Evolutionary conservation across 345 rosid species (phyloP).

Genomic region (Arabidopsis thaliana): DNA sequence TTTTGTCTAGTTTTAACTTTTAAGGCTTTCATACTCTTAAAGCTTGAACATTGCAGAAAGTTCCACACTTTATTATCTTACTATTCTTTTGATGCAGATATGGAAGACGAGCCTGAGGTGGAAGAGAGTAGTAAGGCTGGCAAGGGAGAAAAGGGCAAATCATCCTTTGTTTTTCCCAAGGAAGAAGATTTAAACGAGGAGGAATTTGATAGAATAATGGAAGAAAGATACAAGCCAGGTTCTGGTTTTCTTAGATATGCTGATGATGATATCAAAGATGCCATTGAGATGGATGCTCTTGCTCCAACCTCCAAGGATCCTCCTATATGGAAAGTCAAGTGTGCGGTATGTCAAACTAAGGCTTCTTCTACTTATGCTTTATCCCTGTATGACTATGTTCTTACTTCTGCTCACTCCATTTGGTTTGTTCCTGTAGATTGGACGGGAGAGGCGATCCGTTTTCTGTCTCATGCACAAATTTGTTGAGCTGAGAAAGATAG

Average conservation of each 20-base stretch:
- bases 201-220: constrained; percentile 84
- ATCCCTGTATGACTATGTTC: neutral
- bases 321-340: constrained; percentile 88
- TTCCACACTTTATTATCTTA: constrained; percentile 12
- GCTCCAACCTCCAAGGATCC: constrained; percentile 65
- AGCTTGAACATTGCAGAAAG: neutral
- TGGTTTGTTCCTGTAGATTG: constrained; percentile 60
- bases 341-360: constrained; percentile 59
- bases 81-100: constrained; percentile 45
- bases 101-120: constrained; percentile 55
- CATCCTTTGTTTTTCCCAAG: constrained; percentile 65
- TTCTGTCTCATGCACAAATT: constrained; percentile 97
- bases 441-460: constrained; percentile 77
- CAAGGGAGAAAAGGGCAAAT: constrained; percentile 44
- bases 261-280: constrained; percentile 65
- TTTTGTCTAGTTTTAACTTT: neutral
- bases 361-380: neutral
- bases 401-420: constrained; percentile 25
- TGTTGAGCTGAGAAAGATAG: constrained; percentile 71
- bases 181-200: constrained; percentile 82
- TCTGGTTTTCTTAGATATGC: constrained; percentile 57
- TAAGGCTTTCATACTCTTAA: neutral
- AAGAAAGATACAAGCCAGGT: constrained; percentile 69
- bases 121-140: constrained; percentile 54
- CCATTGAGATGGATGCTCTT: constrained; percentile 58